phyloP scores from a whole-genome alignment of 2,329 filamentous ascomycete species.

The Penicillium palitans region DNA sequence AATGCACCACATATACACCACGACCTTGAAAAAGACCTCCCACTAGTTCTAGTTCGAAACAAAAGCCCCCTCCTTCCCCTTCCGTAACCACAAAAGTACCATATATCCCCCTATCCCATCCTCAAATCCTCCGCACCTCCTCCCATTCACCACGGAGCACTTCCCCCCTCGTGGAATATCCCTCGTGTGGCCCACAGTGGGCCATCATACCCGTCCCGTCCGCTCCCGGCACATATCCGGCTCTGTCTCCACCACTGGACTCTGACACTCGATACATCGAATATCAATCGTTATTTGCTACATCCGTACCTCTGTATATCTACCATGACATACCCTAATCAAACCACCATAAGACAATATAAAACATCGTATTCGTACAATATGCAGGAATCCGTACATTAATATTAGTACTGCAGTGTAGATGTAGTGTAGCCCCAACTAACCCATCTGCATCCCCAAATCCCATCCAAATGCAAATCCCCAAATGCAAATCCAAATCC shows the following conservation, averaged over 20 bases:
- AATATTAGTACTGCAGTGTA: neutral
- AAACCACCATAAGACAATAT: no score
- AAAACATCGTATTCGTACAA: neutral
- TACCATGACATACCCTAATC: no score
- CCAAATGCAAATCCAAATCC: neutral
- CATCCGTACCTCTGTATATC: neutral
- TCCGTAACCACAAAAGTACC: neutral
- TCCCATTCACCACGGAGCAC: no score
- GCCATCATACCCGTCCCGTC: slow-evolving; percentile 5
- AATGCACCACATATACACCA: neutral
- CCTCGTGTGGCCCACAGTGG: slow-evolving; percentile 4
- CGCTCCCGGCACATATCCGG: neutral
- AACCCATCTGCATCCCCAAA: neutral
- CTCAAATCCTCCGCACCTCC: no score
- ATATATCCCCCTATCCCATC: neutral
- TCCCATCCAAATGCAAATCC: neutral
- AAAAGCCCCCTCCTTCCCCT: neutral
- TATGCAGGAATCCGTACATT: neutral
- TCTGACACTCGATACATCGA: slow-evolving; percentile 2
- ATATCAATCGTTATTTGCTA: neutral
- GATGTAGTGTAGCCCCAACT: neutral
- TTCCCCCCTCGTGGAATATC: neutral
- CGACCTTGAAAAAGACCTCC: neutral
- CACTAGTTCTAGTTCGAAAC: neutral
- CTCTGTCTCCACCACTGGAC: neutral